These are phyloP conservation scores for Malassezia equina DNA, from an alignment of 1,284 basidiomycete genomes.

Conservation along the genomic window DNA sequence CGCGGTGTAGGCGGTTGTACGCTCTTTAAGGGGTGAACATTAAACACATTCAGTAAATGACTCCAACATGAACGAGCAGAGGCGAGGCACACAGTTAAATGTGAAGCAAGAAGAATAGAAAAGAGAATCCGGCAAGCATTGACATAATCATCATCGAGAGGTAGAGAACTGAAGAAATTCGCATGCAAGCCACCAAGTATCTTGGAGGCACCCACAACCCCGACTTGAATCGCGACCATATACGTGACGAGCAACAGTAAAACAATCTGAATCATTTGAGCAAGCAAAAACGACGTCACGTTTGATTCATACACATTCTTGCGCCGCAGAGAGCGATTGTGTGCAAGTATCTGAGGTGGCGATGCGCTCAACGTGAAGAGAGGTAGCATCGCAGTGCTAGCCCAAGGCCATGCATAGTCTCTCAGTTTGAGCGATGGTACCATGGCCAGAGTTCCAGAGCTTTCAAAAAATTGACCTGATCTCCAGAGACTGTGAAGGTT, in stretches of 20 bases:
- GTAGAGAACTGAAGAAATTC: conserved; percentile 37
- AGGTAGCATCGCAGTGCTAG: conserved; percentile 41
- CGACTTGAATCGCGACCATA: conserved; percentile 25
- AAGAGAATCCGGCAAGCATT: conserved; percentile 34
- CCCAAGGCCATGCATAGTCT: conserved; percentile 25
- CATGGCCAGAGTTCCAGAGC: not conserved
- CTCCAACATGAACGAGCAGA: conserved; percentile 41
- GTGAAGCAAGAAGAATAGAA: conserved; percentile 30
- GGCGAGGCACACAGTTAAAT: conserved; percentile 36
- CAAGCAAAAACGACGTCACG: conserved; percentile 35
- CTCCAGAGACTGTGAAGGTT: not conserved
- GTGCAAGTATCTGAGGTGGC: conserved; percentile 43
- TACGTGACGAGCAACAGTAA: conserved; percentile 26
- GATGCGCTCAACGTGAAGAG: conserved; percentile 37
- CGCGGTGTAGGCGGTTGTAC: conserved; percentile 8
- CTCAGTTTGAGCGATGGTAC: not conserved
- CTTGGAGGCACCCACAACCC: conserved; percentile 28
- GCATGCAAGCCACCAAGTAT: conserved; percentile 28
- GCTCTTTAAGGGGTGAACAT: conserved; percentile 27
- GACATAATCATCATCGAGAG: conserved; percentile 29
- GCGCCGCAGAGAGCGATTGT: conserved; percentile 36
- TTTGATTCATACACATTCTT: conserved; percentile 36
- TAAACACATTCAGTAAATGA: conserved; percentile 28
- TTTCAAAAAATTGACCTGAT: too few species aligned
- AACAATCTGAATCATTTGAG: conserved; percentile 34